Evolutionary conservation across 2,329 filamentous ascomycete genomes (phyloP), one percentile per base, ranked within the genome.

Genomic region (Talaromyces sp.): DNA sequence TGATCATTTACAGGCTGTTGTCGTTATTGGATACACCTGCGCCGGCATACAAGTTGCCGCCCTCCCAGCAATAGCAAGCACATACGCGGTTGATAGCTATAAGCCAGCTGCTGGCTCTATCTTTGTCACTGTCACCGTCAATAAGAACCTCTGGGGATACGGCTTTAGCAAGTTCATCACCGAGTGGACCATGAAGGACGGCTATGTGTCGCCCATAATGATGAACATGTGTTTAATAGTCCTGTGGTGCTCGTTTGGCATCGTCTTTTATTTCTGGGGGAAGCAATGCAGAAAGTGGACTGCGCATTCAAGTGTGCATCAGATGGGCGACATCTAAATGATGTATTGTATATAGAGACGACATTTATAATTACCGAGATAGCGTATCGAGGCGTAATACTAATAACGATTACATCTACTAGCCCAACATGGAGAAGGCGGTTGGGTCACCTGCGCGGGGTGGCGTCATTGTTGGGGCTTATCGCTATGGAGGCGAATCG

Each of bases 41-140:
- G 80, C 82, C 0, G 84, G 70, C 1, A 83, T 87, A 50, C 82
- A 86, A 67, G 84, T 86, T 17, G 80, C 84, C 2, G 84, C 84
- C 0, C 71, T 88, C 13, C 85, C 86, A 0, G 80, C 81, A 13
- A 87, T 88, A 60, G 79, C 76, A 4, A 85, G 67, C 52, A 75
- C 73, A 77, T 87, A 87, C 66, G 83, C 84, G 0, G 81, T 88
- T 17, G 86, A 88, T 69, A 82, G 79, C 59, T 88, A 88, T 71
- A 88, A 87, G 72, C 83, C 85, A 0, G 81, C 87, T 2, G 80
- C 84, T 0, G 84, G 85, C 3, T 80, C 78, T 2, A 73, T 87
- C 54, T 84, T 87, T 68, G 84, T 87, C 0, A 77, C 80, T 8
- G 82, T 86, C 64, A 87, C 84, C 56, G 83, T 87, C 21, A 52